A percentile compares a stretch with the other conserved stretches of the same genome.
Evolutionary conservation across 768 basidiomycete species (phyloP).

Genomic region (Cystobasidium tubakii): DNA sequence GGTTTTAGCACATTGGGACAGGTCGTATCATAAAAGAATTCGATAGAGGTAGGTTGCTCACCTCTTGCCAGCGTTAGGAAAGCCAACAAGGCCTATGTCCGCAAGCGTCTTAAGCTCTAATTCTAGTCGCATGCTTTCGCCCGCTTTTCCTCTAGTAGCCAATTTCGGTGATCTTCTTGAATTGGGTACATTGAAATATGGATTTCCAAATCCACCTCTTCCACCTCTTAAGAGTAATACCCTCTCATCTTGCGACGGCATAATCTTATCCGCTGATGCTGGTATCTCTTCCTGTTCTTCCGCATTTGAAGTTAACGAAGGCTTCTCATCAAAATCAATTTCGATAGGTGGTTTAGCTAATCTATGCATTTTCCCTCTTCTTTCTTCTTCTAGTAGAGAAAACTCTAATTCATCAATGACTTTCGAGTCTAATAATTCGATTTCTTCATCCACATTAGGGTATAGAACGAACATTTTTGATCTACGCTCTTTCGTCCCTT

Average conservation of each 20-base stretch:
- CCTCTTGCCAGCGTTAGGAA: constrained; percentile 77
- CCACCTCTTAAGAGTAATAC: constrained; percentile 57
- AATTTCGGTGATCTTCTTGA: constrained; percentile 69
- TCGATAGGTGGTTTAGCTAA: constrained; percentile 27
- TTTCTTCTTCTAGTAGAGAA: constrained; percentile 50
- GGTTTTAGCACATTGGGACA: no score
- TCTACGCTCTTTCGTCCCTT: constrained; percentile 44
- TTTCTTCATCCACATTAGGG: constrained; percentile 61
- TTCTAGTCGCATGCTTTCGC: constrained; percentile 71
- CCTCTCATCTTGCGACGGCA: constrained; percentile 21
- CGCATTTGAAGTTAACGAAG: constrained; percentile 10
- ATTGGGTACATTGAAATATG: constrained; percentile 67
- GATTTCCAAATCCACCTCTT: constrained; percentile 76
- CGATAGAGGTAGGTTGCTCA: constrained; percentile 19
- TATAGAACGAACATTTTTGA: constrained; percentile 63
- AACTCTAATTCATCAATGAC: constrained; percentile 47
- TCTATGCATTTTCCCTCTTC: background rate
- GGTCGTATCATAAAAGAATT: no score
- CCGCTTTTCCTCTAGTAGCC: constrained; percentile 69
- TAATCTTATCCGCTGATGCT: background rate
- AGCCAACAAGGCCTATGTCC: constrained; percentile 90
- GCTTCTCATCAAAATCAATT: constrained; percentile 40
- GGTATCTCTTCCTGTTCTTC: background rate
- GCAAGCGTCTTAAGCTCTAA: constrained; percentile 89
- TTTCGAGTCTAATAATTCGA: constrained; percentile 58